phyloP scores from a whole-genome alignment of 2,329 filamentous ascomycete genomes.

The Paraphoma sp. region DNA sequence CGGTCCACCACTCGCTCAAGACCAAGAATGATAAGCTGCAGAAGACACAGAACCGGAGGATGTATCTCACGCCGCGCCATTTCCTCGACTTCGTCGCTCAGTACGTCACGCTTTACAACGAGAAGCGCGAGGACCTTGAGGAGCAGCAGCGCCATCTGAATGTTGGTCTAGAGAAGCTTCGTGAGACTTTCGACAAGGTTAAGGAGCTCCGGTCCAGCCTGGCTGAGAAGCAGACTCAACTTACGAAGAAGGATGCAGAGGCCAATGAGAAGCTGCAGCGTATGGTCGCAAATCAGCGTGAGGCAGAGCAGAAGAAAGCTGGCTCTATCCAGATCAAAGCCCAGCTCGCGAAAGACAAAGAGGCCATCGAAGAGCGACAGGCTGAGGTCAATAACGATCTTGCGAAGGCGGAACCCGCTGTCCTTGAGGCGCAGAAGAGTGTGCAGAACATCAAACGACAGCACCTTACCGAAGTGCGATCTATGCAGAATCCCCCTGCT shows the following conservation, averaged over 20 bases:
- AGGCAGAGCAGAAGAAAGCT: slow-evolving; percentile 89
- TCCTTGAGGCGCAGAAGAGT: slow-evolving; percentile 90
- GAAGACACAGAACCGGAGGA: slow-evolving; percentile 90
- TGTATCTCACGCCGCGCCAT: slow-evolving; percentile 93
- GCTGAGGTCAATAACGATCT: slow-evolving; percentile 88
- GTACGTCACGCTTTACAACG: slow-evolving; percentile 95
- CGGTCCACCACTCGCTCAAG: slow-evolving; percentile 94
- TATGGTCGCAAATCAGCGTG: slow-evolving; percentile 95
- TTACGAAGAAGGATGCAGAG: slow-evolving; percentile 92
- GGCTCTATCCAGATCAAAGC: slow-evolving; percentile 88
- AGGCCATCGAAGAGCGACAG: slow-evolving; percentile 80
- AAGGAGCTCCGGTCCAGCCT: slow-evolving; percentile 88
- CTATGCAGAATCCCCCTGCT: slow-evolving; percentile 90
- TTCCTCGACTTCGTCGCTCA: slow-evolving; percentile 98
- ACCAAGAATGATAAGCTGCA: slow-evolving; percentile 86
- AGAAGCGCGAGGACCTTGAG: slow-evolving; percentile 97
- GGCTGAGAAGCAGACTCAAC: slow-evolving; percentile 90
- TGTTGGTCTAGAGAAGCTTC: slow-evolving; percentile 94
- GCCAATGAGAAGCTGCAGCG: slow-evolving; percentile 96
- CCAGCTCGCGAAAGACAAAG: slow-evolving; percentile 86
- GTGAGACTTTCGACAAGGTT: slow-evolving; percentile 97
- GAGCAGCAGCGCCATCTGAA: slow-evolving; percentile 99
- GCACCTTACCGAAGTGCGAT: slow-evolving; percentile 95
- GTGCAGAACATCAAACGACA: slow-evolving; percentile 99
- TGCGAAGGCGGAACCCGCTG: slow-evolving; percentile 89